Conservation (phyloP, 2,329 filamentous ascomycete genomes). For the Arthrobotrys entomopaga region DNA sequence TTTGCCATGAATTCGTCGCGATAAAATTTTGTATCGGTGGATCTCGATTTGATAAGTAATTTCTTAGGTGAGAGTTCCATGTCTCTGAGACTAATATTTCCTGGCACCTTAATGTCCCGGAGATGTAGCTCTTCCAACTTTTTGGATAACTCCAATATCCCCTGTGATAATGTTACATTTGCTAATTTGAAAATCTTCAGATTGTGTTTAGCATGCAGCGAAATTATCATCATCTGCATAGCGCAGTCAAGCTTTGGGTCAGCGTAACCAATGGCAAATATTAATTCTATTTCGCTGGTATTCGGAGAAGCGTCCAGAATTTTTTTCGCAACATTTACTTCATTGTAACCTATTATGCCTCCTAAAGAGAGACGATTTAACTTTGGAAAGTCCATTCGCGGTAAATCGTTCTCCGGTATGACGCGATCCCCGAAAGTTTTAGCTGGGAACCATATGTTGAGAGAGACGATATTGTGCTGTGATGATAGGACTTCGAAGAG, state of each 20-base stretch:
- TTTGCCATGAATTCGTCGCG: constrained; percentile 17
- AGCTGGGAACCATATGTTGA: constrained; percentile 19
- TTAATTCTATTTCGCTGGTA: background rate
- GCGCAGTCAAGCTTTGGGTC: no score
- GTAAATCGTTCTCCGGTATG: background rate
- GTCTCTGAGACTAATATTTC: background rate
- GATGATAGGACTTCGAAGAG: background rate
- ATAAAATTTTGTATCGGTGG: constrained; percentile 3
- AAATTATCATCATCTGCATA: no score
- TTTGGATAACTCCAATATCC: constrained; percentile 9
- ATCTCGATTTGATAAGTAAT: constrained; percentile 17
- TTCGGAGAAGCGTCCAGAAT: constrained; percentile 17
- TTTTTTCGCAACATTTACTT: constrained; percentile 4
- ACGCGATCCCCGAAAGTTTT: background rate
- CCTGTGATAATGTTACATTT: constrained; percentile 1
- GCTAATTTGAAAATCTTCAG: constrained; percentile 13
- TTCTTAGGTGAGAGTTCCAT: constrained; percentile 15
- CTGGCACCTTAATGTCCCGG: background rate
- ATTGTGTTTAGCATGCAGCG: background rate
- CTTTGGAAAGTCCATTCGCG: constrained; percentile 15
- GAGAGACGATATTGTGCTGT: constrained; percentile 27
- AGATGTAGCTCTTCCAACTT: constrained; percentile 27
- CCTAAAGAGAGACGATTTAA: constrained; percentile 10
- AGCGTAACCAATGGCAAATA: no score
- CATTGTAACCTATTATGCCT: constrained; percentile 11